Percentiles rank a stretch among this genome's conserved stretches.
Evolutionary conservation across 495 filamentous ascomycete genomes (phyloP).

Genomic region (Penicillium malachiteum): DNA sequence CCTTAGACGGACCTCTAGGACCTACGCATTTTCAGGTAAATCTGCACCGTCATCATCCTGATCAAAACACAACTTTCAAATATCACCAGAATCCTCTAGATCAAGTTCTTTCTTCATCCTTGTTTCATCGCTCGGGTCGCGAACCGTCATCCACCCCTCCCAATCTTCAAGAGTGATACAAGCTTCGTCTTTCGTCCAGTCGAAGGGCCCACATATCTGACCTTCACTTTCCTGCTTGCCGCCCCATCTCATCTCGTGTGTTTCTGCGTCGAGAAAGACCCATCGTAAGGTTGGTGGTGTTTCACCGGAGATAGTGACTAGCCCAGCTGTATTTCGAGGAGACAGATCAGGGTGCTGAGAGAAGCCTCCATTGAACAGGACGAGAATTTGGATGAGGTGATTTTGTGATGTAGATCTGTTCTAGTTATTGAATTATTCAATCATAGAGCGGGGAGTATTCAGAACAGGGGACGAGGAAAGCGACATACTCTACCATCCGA

Average conservation of each 20-base stretch:
- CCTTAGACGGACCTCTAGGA: conserved; percentile 4
- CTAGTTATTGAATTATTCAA: too few relatives aligned
- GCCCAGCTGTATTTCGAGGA: conserved; percentile 5
- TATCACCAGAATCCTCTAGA: background rate
- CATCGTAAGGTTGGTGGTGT: conserved; percentile 7
- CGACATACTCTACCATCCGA: conserved; percentile 3
- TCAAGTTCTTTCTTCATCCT: background rate
- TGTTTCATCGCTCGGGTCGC: conserved; percentile 2
- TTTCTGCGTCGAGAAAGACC: conserved; percentile 7
- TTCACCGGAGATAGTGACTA: conserved; percentile 7
- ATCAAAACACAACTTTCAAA: conserved; percentile 9
- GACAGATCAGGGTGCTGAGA: conserved; percentile 5
- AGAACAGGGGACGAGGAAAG: background rate
- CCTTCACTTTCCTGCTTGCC: conserved; percentile 6
- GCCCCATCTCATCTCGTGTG: conserved; percentile 11
- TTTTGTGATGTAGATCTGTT: conserved; percentile 11
- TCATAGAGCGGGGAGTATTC: background rate
- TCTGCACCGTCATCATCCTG: conserved; percentile 6
- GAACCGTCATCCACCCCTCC: conserved; percentile 12
- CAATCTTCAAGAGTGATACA: conserved; percentile 1
- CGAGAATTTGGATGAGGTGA: background rate
- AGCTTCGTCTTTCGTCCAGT: conserved; percentile 10
- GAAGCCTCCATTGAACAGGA: conserved; percentile 5
- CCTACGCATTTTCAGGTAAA: background rate
- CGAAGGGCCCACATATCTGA: conserved; percentile 5